phyloP scores from a whole-genome alignment of 2,329 filamentous ascomycete genomes.

The Plenodomus tracheiphilus region DNA sequence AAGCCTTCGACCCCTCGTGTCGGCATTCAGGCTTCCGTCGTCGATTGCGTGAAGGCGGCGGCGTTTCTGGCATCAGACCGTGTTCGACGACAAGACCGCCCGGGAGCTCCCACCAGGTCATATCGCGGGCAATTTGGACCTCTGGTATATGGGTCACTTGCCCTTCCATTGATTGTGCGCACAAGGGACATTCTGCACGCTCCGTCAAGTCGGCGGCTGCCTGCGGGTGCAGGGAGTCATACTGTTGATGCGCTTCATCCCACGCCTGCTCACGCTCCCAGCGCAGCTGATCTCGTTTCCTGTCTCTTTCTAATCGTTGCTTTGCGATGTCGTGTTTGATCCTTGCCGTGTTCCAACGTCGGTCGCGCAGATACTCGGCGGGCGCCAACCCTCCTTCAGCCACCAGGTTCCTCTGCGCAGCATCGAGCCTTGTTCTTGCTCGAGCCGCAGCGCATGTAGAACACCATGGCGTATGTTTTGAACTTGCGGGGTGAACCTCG shows the following conservation, averaged over 20 bases:
- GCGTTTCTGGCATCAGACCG: constrained; percentile 2
- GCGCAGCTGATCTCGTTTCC: constrained; percentile 20
- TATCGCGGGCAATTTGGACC: constrained; percentile 5
- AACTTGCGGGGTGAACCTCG: constrained; percentile 22
- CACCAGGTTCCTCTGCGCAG: constrained; percentile 12
- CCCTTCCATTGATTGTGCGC: constrained; percentile 11
- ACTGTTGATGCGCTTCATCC: constrained; percentile 20
- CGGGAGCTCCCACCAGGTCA: constrained; percentile 31
- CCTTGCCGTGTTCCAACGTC: constrained; percentile 24
- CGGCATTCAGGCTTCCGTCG: neutral
- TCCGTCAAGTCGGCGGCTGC: constrained; percentile 9
- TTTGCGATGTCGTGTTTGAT: constrained; percentile 17
- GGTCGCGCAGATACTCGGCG: constrained; percentile 14
- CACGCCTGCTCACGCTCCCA: constrained; percentile 26
- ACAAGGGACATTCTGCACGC: constrained; percentile 12
- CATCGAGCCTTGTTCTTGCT: constrained; percentile 19
- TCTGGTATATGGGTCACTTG: constrained; percentile 8
- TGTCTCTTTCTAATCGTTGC: constrained; percentile 12
- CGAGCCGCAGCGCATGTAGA: constrained; percentile 15
- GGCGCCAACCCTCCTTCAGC: constrained; percentile 18
- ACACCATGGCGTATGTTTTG: constrained; percentile 23
- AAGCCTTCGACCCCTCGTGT: constrained; percentile 5
- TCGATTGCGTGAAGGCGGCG: constrained; percentile 1
- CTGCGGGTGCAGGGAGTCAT: constrained; percentile 3
- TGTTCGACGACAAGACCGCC: constrained; percentile 12